Percentiles rank a stretch among this genome's conserved stretches.
phyloP scores from a whole-genome alignment of 805 yeast genomes.

The Lachancea quebecensis region DNA sequence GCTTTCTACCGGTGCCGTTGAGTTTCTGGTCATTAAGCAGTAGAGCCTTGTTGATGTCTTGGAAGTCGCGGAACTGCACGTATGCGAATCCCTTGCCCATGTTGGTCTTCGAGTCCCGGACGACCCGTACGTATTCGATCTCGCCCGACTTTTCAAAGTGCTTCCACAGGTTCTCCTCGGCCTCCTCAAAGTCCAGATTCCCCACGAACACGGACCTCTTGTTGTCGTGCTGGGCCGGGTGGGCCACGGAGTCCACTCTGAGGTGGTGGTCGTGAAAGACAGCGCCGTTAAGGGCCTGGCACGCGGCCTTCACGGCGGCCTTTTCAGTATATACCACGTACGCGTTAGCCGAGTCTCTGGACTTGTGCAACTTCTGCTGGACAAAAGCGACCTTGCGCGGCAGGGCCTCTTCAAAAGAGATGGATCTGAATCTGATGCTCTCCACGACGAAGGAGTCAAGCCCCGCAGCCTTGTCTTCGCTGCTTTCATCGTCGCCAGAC shows the following conservation, averaged over 20 bases:
- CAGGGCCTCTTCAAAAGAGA: conserved; percentile 77
- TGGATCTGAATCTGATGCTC: conserved; percentile 85
- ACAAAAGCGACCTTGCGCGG: conserved; percentile 92
- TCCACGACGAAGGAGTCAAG: conserved; percentile 38
- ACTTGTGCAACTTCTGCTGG: conserved; percentile 65
- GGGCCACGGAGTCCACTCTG: conserved; percentile 88
- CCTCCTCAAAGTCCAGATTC: conserved; percentile 85
- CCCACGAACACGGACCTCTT: conserved; percentile 87
- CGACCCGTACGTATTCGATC: conserved; percentile 81
- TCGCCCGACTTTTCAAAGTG: conserved; percentile 64
- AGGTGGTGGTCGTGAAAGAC: conserved; percentile 68
- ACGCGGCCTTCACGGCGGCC: conserved; percentile 32
- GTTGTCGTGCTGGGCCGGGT: conserved; percentile 80
- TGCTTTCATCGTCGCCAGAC: conserved; percentile 7
- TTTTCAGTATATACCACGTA: conserved; percentile 71
- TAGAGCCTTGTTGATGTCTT: conserved; percentile 75
- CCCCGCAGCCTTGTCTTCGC: conserved; percentile 11
- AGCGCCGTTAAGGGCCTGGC: conserved; percentile 52
- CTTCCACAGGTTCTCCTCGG: conserved; percentile 82
- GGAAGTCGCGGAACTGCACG: conserved; percentile 74
- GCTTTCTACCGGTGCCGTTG: conserved; percentile 39
- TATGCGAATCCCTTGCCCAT: conserved; percentile 97
- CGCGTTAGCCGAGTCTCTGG: conserved; percentile 78
- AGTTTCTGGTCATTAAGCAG: conserved; percentile 64
- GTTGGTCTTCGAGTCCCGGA: conserved; percentile 89